phyloP scores from a whole-genome alignment of 306 rosid species.

The Prunus davidiana region DNA sequence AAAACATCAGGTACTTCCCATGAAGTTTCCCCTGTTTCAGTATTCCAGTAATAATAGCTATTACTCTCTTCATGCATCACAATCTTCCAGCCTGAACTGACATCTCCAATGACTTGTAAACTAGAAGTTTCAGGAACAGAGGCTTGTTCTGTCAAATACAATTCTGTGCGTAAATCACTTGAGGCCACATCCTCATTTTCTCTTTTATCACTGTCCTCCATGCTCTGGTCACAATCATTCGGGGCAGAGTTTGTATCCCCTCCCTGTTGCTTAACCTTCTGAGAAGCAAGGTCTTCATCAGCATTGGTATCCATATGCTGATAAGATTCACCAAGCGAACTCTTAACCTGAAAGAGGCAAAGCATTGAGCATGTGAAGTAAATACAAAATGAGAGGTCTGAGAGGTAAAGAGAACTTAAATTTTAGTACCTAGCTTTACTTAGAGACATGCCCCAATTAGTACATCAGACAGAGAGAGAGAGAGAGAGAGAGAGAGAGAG shows the following conservation, averaged over 20 bases:
- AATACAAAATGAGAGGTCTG: background rate
- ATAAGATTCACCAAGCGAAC: conserved; percentile 33
- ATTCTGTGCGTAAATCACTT: conserved; percentile 36
- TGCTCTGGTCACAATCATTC: conserved; percentile 28
- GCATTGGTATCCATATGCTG: conserved; percentile 31
- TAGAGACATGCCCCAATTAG: background rate
- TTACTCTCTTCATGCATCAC: conserved; percentile 94
- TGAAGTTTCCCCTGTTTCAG: conserved; percentile 91
- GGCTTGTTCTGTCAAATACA: conserved; percentile 36
- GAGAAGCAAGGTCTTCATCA: conserved; percentile 33
- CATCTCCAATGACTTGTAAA: conserved; percentile 47
- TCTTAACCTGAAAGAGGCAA: conserved; percentile 42
- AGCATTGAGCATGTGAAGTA: conserved; percentile 12
- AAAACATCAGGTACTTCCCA: conserved; percentile 86
- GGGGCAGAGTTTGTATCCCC: conserved; percentile 24
- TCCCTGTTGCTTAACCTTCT: conserved; percentile 44
- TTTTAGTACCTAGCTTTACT: background rate
- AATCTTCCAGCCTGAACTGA: conserved; percentile 76
- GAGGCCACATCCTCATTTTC: conserved; percentile 32
- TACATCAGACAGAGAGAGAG: no score
- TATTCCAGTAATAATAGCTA: conserved; percentile 87
- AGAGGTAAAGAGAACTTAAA: background rate
- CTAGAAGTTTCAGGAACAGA: conserved; percentile 37
- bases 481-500: no score
- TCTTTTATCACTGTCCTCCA: conserved; percentile 35